A percentile compares a stretch with the other conserved stretches of the same genome.
Evolutionary conservation across 441 rosid species (phyloP).

Genomic region (Viola pubescens): DNA sequence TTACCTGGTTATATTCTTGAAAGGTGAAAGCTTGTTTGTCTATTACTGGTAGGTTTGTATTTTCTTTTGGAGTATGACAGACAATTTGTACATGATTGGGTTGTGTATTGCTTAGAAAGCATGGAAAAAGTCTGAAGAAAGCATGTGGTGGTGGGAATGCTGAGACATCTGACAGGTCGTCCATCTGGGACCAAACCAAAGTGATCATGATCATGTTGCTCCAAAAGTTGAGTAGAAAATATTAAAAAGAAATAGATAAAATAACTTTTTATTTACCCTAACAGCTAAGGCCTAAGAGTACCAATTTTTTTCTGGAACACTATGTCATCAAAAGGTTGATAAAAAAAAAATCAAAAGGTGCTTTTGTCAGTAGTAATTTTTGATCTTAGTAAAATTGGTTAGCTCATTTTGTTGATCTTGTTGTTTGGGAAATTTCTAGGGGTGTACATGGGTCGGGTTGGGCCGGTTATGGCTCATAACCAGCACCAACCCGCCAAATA

Average conservation of each 20-base stretch:
- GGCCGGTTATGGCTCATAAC: too few species aligned
- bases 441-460: too few species aligned
- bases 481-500: too few species aligned
- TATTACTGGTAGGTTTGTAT: not conserved
- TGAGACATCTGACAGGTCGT: conserved; percentile 5
- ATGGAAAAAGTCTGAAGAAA: conserved; percentile 11
- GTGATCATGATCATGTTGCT: not conserved
- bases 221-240: not conserved
- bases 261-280: not conserved
- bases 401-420: too few species aligned
- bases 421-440: too few species aligned
- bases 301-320: not conserved
- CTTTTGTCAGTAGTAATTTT: too few species aligned
- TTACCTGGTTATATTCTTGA: not conserved
- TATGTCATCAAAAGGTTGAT: too few species aligned
- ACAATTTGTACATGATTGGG: conserved; percentile 5
- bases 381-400: too few species aligned
- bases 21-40: not conserved
- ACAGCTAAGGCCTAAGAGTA: conserved; percentile 9
- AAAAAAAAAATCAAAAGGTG: too few species aligned
- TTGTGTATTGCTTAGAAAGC: conserved; percentile 9
- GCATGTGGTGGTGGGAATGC: conserved; percentile 8
- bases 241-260: not conserved
- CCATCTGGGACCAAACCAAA: conserved; percentile 5
- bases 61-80: not conserved